Evolutionary conservation across 2,329 filamentous ascomycete species (phyloP), one percentile per base, ranked within the genome.

Genomic region (Zymoseptoria passerinii): DNA sequence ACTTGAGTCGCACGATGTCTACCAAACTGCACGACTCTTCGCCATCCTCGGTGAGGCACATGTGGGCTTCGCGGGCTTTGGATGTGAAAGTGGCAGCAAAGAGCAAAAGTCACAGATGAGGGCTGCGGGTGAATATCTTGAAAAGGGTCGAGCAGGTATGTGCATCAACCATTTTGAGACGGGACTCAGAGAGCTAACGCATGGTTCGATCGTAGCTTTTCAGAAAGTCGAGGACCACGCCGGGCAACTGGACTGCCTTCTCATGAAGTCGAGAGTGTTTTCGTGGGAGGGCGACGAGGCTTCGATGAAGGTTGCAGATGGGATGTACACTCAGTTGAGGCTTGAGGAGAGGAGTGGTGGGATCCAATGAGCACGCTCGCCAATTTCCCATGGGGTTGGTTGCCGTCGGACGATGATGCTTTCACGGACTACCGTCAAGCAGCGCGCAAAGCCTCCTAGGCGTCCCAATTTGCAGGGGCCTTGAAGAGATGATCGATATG

Each of bases 231-330:
- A 89, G 69, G 88, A 89, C 69, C 75, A 85, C 13, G 75, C 77
- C n/a, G 84, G 84, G 56, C 86, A 89, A 73, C 86, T 89, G 68
- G 87, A 91, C 72, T 85, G 89, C 78, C 81, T 92, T 75, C 86
- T 87, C 19, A 94, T 94, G 78, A 92, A 90, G 74, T 87, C 88
- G 3, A 85, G 85, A 54, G 81, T 95, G 54, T 88, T 89, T 78
- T 84, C 86, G 71, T 76, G 87, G 52, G 79, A 82, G 7, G 88
- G 86, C 0, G 87, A 91, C 65, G 65, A 66, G 9, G 40, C 54
- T 5, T 61, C 65, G 0, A 61, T 62, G 5, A 50, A 52, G n/a
- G 62, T 62, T 50, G 62, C 62, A 8, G 64, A 69, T 19, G 63
- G 62, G 16, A 61, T 63, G 62, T 68, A 66, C 35, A 40, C 51